phyloP scores from a whole-genome alignment of 2,329 filamentous ascomycete genomes.

The Neocucurbitaria cava region DNA sequence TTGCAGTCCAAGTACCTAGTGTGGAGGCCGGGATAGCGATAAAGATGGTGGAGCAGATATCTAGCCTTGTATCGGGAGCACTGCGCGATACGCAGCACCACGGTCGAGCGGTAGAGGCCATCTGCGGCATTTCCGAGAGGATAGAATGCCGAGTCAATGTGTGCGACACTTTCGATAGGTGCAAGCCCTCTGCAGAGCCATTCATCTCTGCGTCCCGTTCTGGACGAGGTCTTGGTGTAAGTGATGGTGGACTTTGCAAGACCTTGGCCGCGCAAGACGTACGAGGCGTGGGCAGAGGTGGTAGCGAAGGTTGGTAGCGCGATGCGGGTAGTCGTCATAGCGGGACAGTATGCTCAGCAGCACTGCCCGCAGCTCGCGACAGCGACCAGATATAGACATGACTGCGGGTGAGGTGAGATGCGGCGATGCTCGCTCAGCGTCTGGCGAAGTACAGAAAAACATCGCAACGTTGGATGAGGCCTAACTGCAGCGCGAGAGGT shows the following conservation, averaged over 20 bases:
- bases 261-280: slow-evolving; percentile 2
- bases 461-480: not conserved
- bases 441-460: not conserved
- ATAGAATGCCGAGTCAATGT: not conserved
- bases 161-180: too few relatives aligned
- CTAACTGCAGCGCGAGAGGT: not conserved
- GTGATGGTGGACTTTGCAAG: not conserved
- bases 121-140: too few relatives aligned
- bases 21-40: not conserved
- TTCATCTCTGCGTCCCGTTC: not conserved
- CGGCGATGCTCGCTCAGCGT: not conserved
- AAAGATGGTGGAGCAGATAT: not conserved
- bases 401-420: slow-evolving; percentile 18
- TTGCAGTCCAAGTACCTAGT: not conserved
- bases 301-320: slow-evolving; percentile 17
- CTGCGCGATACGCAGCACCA: not conserved
- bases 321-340: slow-evolving; percentile 30
- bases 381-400: slow-evolving; percentile 8
- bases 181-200: too few relatives aligned
- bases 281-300: not conserved
- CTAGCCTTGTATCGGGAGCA: not conserved
- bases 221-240: not conserved
- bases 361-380: slow-evolving; percentile 14
- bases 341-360: slow-evolving; percentile 5
- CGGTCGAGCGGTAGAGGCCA: too few relatives aligned